These are phyloP conservation scores for Halophytophthora polymorphica DNA, from an alignment of 352 stramenopile species.

Conservation along the genomic window DNA sequence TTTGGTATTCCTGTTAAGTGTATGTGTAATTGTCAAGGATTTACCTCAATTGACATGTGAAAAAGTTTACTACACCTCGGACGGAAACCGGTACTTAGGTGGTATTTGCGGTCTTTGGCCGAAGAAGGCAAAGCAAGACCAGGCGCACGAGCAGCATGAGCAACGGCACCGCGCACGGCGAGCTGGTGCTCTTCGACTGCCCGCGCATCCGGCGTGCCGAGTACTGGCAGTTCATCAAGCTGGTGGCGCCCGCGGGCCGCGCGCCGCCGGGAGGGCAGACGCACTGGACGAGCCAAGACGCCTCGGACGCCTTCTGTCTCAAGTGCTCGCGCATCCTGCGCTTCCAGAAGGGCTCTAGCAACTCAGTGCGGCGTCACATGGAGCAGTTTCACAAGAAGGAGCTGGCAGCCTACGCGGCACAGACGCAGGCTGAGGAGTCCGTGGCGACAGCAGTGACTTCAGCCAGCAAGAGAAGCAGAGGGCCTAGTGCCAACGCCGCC, in stretches of 20 bases:
- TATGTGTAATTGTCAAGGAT: no score
- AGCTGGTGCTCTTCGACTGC: constrained; percentile 57
- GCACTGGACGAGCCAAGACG: constrained; percentile 57
- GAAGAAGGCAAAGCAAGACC: no score
- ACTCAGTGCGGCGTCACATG: constrained; percentile 57
- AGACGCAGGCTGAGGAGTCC: constrained; percentile 17
- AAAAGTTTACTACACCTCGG: no score
- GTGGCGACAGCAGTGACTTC: background rate
- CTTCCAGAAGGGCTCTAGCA: constrained; percentile 57
- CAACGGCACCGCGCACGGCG: constrained; percentile 43
- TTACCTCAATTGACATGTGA: no score
- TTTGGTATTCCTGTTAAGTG: no score
- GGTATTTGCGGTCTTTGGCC: no score
- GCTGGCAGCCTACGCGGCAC: constrained; percentile 25
- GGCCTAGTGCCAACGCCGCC: no score
- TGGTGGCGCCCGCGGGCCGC: constrained; percentile 31
- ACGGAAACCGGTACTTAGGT: no score
- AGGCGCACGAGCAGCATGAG: constrained; percentile 40
- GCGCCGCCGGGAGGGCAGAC: constrained; percentile 32
- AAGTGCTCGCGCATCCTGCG: constrained; percentile 44
- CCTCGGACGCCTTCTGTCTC: constrained; percentile 47
- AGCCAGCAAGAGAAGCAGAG: background rate
- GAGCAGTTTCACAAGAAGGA: constrained; percentile 52
- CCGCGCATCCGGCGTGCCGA: constrained; percentile 47
- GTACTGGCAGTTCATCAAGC: constrained; percentile 68